phyloP scores from a whole-genome alignment of 495 filamentous ascomycete species.

The Elasticomyces elasticus region DNA sequence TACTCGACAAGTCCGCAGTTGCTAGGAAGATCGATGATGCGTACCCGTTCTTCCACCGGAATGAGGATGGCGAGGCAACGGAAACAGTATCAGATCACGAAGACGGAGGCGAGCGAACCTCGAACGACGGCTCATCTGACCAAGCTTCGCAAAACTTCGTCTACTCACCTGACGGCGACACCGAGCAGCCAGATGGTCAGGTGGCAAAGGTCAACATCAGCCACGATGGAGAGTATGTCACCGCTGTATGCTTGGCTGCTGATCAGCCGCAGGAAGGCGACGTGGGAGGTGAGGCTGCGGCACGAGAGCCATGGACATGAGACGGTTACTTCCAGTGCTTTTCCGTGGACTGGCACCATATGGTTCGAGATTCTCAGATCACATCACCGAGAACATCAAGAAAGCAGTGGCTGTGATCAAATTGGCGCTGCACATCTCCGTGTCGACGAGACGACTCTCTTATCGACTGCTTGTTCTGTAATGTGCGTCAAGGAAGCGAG shows the following conservation, averaged over 20 bases:
- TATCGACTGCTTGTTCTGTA: too few species aligned
- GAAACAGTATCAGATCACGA: too few species aligned
- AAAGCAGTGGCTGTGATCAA: too few species aligned
- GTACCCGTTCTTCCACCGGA: too few species aligned
- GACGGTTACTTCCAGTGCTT: neutral
- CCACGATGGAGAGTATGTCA: constrained; percentile 41
- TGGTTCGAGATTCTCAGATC: too few species aligned
- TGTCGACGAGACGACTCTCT: too few species aligned
- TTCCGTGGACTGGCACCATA: too few species aligned
- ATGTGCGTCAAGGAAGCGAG: too few species aligned
- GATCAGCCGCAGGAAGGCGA: constrained; percentile 16
- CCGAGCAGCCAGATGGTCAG: neutral
- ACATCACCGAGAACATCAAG: too few species aligned
- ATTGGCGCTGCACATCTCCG: too few species aligned
- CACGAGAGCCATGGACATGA: constrained; percentile 8
- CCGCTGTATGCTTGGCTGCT: constrained; percentile 32
- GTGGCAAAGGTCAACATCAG: constrained; percentile 35
- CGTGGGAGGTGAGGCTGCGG: constrained; percentile 21
- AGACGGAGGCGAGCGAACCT: too few species aligned
- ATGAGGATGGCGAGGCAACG: too few species aligned
- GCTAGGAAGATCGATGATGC: neutral
- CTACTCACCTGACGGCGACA: constrained; percentile 1
- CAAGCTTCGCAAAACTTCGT: neutral
- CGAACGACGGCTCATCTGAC: neutral
- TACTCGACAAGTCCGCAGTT: constrained; percentile 11